Conservation (phyloP, 306 rosid genomes). For the Delonix regia region DNA sequence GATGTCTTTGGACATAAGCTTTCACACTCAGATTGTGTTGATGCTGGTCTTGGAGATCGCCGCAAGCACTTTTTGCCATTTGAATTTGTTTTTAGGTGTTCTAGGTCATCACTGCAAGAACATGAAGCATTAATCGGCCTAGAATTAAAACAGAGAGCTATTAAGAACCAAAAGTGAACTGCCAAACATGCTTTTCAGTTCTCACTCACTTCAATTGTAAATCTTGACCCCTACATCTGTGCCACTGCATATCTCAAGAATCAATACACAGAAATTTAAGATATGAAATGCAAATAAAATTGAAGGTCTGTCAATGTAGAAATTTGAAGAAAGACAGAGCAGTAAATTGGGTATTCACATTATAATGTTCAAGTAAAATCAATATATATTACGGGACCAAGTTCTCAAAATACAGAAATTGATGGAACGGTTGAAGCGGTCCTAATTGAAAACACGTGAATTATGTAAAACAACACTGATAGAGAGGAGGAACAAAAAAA, state of each 20-base stretch:
- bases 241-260: conserved; percentile 55
- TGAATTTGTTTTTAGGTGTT: conserved; percentile 23
- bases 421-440: not conserved
- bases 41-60: conserved; percentile 48
- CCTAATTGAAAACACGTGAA: not conserved
- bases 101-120: conserved; percentile 41
- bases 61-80: conserved; percentile 31
- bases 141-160: conserved; percentile 24
- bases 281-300: not conserved
- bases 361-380: conserved; percentile 12
- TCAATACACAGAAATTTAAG: conserved; percentile 39
- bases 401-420: not conserved
- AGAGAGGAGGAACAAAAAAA: conserved; percentile 9
- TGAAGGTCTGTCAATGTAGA: not conserved
- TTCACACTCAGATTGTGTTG: conserved; percentile 29
- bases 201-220: conserved; percentile 59
- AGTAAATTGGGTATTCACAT: conserved; percentile 22
- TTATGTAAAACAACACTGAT: not conserved
- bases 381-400: not conserved
- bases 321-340: conserved; percentile 13
- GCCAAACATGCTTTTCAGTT: conserved; percentile 28
- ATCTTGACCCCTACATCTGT: conserved; percentile 40
- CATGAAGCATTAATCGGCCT: conserved; percentile 33
- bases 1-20: conserved; percentile 24
- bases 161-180: conserved; percentile 9